These are phyloP conservation scores for Lotmaria passim DNA, from an alignment of 208 protist species.

Conservation along the genomic window DNA sequence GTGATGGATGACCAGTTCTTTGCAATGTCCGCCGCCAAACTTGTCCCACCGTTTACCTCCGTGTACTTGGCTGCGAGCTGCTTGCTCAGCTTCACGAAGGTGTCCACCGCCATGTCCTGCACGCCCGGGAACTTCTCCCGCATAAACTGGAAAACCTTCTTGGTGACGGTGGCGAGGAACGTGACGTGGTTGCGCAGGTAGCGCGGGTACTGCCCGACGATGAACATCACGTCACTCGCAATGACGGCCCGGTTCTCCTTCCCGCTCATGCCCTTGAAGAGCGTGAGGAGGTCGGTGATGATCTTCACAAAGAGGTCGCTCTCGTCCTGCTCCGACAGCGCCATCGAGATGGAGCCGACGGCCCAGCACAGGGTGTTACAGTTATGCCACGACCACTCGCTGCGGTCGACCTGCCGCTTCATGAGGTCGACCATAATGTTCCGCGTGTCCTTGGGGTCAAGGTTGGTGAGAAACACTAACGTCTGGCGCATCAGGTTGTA, in stretches of 20 bases:
- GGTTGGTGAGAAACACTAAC: constrained; percentile 97
- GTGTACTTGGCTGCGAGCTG: constrained; percentile 94
- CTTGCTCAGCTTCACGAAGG: constrained; percentile 98
- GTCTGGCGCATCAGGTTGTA: constrained; percentile 98
- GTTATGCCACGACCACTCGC: constrained; percentile 96
- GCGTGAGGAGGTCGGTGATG: constrained; percentile 97
- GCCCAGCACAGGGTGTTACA: constrained; percentile 99
- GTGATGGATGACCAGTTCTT: constrained; percentile 88
- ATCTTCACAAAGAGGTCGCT: constrained; percentile 98
- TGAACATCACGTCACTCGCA: constrained; percentile 99
- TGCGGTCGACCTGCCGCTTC: constrained; percentile 80
- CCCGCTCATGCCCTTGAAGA: constrained; percentile 95
- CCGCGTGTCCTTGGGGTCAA: constrained; percentile 95
- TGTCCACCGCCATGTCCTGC: constrained; percentile 99
- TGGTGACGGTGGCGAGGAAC: constrained; percentile 98
- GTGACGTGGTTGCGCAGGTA: constrained; percentile 97
- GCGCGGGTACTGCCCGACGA: constrained; percentile 99
- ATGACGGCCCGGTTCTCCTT: constrained; percentile 99
- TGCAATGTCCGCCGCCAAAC: constrained; percentile 95
- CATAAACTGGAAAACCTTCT: constrained; percentile 99
- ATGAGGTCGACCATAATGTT: constrained; percentile 95
- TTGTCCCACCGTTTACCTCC: constrained; percentile 34
- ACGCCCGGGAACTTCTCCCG: constrained; percentile 98
- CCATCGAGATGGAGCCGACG: constrained; percentile 97
- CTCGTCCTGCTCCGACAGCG: constrained; percentile 96